Evolutionary conservation across 1,284 basidiomycete species (phyloP), one percentile per base, ranked within the genome.

Genomic region (Farysia itapuensis): DNA sequence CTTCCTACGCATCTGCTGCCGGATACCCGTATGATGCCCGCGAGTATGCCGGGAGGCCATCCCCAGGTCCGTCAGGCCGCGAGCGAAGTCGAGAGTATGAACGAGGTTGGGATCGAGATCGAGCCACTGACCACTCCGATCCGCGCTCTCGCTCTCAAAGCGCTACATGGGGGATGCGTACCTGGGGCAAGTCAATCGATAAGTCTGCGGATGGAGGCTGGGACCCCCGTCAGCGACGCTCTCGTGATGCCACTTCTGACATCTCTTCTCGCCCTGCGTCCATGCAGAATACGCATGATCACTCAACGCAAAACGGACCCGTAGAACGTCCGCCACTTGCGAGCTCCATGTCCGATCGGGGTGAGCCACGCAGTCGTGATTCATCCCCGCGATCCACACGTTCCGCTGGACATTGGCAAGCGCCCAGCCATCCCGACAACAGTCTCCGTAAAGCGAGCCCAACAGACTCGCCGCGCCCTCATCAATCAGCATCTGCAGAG

Each of bases 41-140:
- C 32, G 58, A 61, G 16, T 51, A 46, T 35, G 24, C 37, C n/a
- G 34, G 13, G 9, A 43, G 51, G 5, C 30, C 44, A 14, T 54
- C 58, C 14, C 51, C 58, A 4, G 39, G 39, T 11, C 25, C 44
- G 16, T 32, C 33, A 5, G 36, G 22, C 20, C 14, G 39, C 3
- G 35, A 30, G 13, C 39, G 48, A 14, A 48, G 48, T 5, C 35
- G 56, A n/a, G 57, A 58, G 4, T 44, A 43, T 16, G 57, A 64
- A 5, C 21, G 36, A 3, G 48, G 46, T 8, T 21, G 48, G 30
- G 64, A 67, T 14, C 39, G 64, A 23, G 50, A 54, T 4, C 42
- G 64, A 18, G 56, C 53, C 5, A 33, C 57, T 21, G 57, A 64
- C 4, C 29, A n/a, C n/a, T n/a, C 50, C 24, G 50, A 64, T n/a